Conservation (phyloP, 345 rosid species). For the Iberis pinnata region DNA sequence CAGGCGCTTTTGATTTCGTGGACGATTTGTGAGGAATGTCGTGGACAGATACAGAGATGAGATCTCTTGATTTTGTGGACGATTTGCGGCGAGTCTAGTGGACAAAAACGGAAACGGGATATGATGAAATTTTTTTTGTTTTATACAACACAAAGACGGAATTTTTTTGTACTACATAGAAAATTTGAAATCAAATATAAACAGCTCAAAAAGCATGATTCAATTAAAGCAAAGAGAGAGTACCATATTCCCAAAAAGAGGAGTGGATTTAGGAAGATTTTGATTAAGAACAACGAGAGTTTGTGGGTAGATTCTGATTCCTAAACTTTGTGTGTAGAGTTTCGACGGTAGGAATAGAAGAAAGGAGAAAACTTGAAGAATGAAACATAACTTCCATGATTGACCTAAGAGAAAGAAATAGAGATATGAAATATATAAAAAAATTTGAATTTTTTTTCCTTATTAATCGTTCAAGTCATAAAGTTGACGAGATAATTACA, state of each 20-base stretch:
- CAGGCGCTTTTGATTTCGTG: no score
- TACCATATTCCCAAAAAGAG: slow-evolving; percentile 84
- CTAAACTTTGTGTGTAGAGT: slow-evolving; percentile 39
- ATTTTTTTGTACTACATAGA: slow-evolving; percentile 55
- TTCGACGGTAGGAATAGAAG: slow-evolving; percentile 29
- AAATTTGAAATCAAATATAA: slow-evolving; percentile 11
- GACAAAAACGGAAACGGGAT: no score
- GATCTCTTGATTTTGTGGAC: no score
- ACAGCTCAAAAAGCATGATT: neutral
- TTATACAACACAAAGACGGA: slow-evolving; percentile 82
- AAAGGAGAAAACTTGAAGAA: slow-evolving; percentile 70
- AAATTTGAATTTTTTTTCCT: no score
- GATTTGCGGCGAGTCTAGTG: no score
- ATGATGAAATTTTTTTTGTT: no score
- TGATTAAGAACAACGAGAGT: no score
- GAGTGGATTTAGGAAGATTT: slow-evolving; percentile 68
- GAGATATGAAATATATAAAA: no score
- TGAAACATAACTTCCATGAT: slow-evolving; percentile 64
- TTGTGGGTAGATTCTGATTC: slow-evolving; percentile 67
- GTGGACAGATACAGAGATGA: no score
- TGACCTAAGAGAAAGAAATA: neutral
- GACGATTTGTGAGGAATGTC: no score
- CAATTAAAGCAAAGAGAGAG: neutral
- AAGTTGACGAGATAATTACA: no score
- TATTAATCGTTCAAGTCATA: no score